Evolutionary conservation across 2,329 filamentous ascomycete genomes (phyloP).

Genomic region (Paecilomyces dactylethromorphus): DNA sequence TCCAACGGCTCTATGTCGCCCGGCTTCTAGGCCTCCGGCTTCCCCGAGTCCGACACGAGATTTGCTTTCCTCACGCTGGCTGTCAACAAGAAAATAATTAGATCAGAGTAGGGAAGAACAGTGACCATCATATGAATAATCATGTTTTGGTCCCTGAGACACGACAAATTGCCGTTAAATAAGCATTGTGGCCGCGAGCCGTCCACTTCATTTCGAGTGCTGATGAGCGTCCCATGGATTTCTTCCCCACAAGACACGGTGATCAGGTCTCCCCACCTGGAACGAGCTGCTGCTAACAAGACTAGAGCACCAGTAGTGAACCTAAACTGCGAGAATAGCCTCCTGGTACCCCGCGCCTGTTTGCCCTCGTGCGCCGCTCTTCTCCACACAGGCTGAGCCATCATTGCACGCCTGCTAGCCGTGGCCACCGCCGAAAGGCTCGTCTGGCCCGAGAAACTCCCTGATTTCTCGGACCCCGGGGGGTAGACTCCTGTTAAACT

Average conservation of each 20-base stretch:
- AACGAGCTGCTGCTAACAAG: background rate
- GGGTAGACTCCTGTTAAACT: background rate
- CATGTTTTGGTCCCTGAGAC: background rate
- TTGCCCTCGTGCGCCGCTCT: background rate
- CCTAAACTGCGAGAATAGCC: background rate
- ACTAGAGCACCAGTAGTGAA: background rate
- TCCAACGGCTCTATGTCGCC: background rate
- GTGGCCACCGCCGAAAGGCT: background rate
- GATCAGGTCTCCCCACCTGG: background rate
- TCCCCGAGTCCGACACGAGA: background rate
- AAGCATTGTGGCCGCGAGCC: background rate
- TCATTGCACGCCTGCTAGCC: background rate
- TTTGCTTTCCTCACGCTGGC: too few relatives aligned
- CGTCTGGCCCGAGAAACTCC: background rate
- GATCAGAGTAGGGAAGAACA: background rate
- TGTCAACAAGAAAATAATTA: too few relatives aligned
- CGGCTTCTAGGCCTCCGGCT: background rate
- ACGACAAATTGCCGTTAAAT: background rate
- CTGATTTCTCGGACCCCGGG: background rate
- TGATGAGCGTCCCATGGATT: background rate
- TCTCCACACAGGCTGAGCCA: background rate
- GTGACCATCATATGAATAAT: background rate
- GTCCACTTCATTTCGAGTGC: background rate
- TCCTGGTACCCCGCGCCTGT: background rate
- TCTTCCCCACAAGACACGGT: background rate